Evolutionary conservation across 129 eudicot species (phyloP), one percentile per base, ranked within the genome.

Genomic region (Flaveria brownii): DNA sequence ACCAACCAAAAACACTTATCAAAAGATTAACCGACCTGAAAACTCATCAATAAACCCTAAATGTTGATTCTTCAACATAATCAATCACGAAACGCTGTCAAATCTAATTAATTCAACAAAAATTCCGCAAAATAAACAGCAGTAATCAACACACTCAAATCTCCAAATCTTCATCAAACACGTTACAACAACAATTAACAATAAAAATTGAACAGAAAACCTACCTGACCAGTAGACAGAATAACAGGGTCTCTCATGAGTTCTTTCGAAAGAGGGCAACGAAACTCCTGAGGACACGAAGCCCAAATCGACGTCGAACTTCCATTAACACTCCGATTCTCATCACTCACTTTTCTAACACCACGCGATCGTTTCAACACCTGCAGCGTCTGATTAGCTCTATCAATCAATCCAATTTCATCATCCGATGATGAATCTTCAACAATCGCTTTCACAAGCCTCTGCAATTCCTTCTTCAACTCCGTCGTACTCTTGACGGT

Each of bases 201-300:
- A 17, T 14, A 43, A 5, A 52, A n/a, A 17, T 2, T 1, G 13
- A 73, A 23, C 23, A 65, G 42, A 63, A 28, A 18, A 33, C 42
- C 22, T 69, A 92, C 99, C 99, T 89, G 99, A 26, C 99, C 99
- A 70, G 97, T 88, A 71, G 96, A 77, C 26, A 94, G 68, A 62
- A 94, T 77, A 55, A 91, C 99, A 73, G 99, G 97, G 79, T 94
- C 99, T 70, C 88, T 78, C 99, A 94, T 94, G 20, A 94, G 84
- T 49, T 91, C 88, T 57, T 89, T 91, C 4, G 99, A 94, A 26
- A 94, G 80, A 57, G 99, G 99, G 80, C 99, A 94, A n/a, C 84
- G 80, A 74, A 91, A 94, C 74, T 87, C 89, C 61, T 81, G 86
- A 2, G 99, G 99, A 61, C 86, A 83, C 28, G 72, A 5, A 25